Conservation (phyloP, 768 basidiomycete genomes). For the Exidia glandulosa region DNA sequence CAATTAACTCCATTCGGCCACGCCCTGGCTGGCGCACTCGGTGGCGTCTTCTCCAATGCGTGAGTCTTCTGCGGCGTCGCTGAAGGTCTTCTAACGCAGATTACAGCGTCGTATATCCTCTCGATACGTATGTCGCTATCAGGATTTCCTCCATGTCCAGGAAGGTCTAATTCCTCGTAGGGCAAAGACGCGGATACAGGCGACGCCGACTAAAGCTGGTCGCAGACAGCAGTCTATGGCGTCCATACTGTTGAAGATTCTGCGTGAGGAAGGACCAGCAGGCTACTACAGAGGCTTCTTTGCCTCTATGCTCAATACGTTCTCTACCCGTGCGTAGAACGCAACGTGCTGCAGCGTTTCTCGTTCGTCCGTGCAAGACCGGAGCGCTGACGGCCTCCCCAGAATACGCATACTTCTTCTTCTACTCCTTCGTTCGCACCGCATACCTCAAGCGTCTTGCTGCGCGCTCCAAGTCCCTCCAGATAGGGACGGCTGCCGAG, state of each 20-base stretch:
- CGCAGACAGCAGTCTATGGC: slow-evolving; percentile 44
- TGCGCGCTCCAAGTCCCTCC: slow-evolving; percentile 45
- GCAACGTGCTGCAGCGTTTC: slow-evolving; percentile 1
- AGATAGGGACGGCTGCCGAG: slow-evolving; percentile 68
- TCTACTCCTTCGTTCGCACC: slow-evolving; percentile 84
- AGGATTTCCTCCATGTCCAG: not conserved
- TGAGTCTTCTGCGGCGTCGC: slow-evolving; percentile 30
- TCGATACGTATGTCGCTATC: slow-evolving; percentile 67
- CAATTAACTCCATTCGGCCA: slow-evolving; percentile 76
- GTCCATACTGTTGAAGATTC: slow-evolving; percentile 54
- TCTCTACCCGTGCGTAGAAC: slow-evolving; percentile 76
- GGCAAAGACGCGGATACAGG: slow-evolving; percentile 92
- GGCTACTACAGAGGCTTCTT: slow-evolving; percentile 89
- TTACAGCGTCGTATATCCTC: slow-evolving; percentile 77
- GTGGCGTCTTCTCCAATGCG: slow-evolving; percentile 90
- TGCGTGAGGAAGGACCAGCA: slow-evolving; percentile 66
- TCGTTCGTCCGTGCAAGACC: not conserved
- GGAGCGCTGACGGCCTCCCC: slow-evolving; percentile 1
- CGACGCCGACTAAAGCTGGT: slow-evolving; percentile 45
- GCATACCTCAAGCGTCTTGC: slow-evolving; percentile 70
- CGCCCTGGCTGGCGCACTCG: slow-evolving; percentile 86
- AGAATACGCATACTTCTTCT: slow-evolving; percentile 99
- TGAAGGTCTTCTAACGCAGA: not conserved
- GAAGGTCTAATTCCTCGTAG: slow-evolving; percentile 27
- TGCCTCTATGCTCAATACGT: slow-evolving; percentile 97